A percentile compares a stretch with the other conserved stretches of the same genome.
Conservation (phyloP, 2,329 filamentous ascomycete genomes). For the Aspergillus sp. region DNA sequence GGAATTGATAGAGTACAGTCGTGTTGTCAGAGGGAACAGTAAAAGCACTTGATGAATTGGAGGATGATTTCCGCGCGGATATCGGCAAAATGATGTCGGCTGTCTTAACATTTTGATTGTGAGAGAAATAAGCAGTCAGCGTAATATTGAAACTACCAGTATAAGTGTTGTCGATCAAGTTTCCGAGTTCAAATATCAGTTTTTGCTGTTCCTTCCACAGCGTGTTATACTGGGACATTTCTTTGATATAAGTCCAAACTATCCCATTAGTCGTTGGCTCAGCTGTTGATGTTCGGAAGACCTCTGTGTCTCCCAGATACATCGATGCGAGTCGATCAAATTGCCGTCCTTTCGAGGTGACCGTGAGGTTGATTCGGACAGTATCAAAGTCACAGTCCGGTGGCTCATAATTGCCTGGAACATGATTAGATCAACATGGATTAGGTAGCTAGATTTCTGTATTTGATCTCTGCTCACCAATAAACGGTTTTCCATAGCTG, state of each 20-base stretch:
- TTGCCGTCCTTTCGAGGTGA: constrained; percentile 65
- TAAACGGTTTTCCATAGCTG: constrained; percentile 69
- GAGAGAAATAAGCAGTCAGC: constrained; percentile 69
- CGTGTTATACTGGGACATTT: constrained; percentile 66
- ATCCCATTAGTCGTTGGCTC: constrained; percentile 70
- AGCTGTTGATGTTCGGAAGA: constrained; percentile 80
- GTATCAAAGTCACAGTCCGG: constrained; percentile 67
- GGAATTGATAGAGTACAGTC: constrained; percentile 57
- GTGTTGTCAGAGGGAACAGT: constrained; percentile 60
- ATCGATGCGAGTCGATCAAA: constrained; percentile 72
- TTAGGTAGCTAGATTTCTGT: not conserved
- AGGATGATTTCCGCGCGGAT: constrained; percentile 23
- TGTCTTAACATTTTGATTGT: constrained; percentile 30
- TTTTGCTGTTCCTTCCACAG: constrained; percentile 67
- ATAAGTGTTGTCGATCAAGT: constrained; percentile 65
- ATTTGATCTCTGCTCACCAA: constrained; percentile 49
- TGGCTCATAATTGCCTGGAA: constrained; percentile 58
- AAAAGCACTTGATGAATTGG: constrained; percentile 61
- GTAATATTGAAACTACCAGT: constrained; percentile 71
- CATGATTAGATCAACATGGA: not conserved
- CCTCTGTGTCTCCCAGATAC: constrained; percentile 71
- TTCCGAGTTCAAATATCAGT: constrained; percentile 75
- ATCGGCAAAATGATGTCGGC: constrained; percentile 67
- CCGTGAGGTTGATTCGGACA: constrained; percentile 71
- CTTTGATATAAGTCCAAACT: constrained; percentile 71